A percentile compares a stretch with the other conserved stretches of the same genome.
Evolutionary conservation across 441 rosid genomes (phyloP).

Genomic region (Biscutella laevigata): DNA sequence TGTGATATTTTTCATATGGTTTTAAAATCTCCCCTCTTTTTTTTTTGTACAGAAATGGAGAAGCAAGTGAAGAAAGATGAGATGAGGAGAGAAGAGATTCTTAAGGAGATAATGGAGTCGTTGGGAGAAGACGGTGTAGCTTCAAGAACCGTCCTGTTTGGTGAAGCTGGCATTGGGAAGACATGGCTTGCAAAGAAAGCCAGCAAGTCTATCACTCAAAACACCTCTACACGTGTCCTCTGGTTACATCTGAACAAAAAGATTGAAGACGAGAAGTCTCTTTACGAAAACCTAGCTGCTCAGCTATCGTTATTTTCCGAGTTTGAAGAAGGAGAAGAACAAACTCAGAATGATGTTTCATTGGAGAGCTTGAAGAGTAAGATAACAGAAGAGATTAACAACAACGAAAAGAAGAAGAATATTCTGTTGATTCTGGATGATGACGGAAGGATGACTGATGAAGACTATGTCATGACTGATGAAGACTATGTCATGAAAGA

Average conservation of each 20-base stretch:
- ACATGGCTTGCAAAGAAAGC: slow-evolving; percentile 43
- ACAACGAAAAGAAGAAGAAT: slow-evolving; percentile 1
- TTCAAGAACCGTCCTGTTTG: slow-evolving; percentile 28
- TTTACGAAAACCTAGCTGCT: slow-evolving; percentile 27
- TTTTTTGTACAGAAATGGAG: background rate
- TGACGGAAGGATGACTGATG: slow-evolving; percentile 20
- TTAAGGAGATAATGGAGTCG: background rate
- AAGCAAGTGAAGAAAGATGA: background rate
- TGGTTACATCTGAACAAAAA: slow-evolving; percentile 37
- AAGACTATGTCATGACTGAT: too few relatives aligned
- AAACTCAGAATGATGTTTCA: background rate
- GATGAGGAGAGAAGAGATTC: background rate
- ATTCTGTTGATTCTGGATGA: slow-evolving; percentile 39
- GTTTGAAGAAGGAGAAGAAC: slow-evolving; percentile 22
- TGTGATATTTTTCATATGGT: too few relatives aligned
- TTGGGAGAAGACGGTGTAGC: background rate
- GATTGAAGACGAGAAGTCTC: slow-evolving; percentile 5
- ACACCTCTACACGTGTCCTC: slow-evolving; percentile 17
- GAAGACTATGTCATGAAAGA: background rate
- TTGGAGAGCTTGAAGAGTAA: slow-evolving; percentile 2
- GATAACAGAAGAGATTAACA: background rate
- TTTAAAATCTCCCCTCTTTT: background rate
- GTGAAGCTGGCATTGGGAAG: slow-evolving; percentile 43
- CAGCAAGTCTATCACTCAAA: slow-evolving; percentile 7
- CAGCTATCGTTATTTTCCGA: slow-evolving; percentile 30